Base-by-base conservation (phyloP, 768 basidiomycete genomes). In the Crucibulum laeve region DNA sequence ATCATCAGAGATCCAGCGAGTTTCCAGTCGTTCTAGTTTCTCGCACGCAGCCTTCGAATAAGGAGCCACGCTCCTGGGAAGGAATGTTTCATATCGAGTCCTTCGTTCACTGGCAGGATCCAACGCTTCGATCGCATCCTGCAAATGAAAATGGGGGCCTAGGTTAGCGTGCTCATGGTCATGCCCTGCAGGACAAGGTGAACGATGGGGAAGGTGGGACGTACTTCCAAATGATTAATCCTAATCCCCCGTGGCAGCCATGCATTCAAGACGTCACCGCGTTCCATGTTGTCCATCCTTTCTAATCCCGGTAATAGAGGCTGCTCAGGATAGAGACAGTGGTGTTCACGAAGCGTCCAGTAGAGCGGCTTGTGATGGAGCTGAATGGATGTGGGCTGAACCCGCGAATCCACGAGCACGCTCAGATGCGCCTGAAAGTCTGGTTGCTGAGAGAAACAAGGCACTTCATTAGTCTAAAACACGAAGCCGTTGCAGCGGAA, bases 211-310 rank as follows among this genome's bases (percentile, higher is more conserved):
- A n/a, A n/a, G n/a, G n/a, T n/a, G 13, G 26, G 26, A 50, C 69
- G 50, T 40, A 73, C 72, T 40, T 65, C 47, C 24, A 51, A 52
- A 33, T 60, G 59, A 25, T 51, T 59, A 42, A 76, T 49, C 14
- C 45, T 53, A 30, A 62, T 18, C 25, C 67, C 61, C 51, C 50
- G 57, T 34, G 76, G 76, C 25, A 75, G 47, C 74, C 74, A 77
- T 24, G 70, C 73, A 44, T 71, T 75, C 25, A 74, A 59, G 39
- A 74, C 47, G 50, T 76, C 68, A 45, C 75, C 71, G 2, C 65
- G 71, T 22, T 59, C 65, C 14, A 56, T 51, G 25, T 49, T 57
- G 46, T n/a, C n/a, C n/a, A n/a, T n/a, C n/a, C n/a, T n/a, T n/a
- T 67, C 65, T 2, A 55, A 45, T 4, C 70, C 69, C 25, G 63